Percentiles rank a stretch among this genome's conserved stretches.
These are phyloP conservation scores for Coemansia sp. DNA, from an alignment of 192 early-diverging fungal species.

Conservation along the genomic window DNA sequence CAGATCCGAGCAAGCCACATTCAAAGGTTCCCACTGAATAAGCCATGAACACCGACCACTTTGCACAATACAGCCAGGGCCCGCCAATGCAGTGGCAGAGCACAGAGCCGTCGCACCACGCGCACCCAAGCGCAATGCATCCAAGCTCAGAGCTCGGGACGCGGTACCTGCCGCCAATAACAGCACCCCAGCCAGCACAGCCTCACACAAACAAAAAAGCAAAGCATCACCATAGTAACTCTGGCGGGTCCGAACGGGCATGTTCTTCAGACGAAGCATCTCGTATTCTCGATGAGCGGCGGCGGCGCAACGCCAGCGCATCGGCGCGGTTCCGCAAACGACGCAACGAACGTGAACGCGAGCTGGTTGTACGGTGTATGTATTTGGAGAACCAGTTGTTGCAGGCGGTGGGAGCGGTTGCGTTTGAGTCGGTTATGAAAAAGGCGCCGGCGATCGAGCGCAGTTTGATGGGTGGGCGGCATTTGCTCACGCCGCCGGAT, in stretches of 20 bases:
- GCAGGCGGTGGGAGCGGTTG: conserved; percentile 17
- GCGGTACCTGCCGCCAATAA: background rate
- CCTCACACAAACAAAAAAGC: background rate
- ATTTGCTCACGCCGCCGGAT: background rate
- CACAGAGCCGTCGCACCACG: conserved; percentile 5
- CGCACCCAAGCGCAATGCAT: background rate
- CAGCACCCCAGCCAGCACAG: background rate
- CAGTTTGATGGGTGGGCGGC: conserved; percentile 1
- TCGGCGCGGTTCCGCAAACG: conserved; percentile 67
- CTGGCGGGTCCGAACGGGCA: conserved; percentile 13
- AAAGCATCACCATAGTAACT: conserved; percentile 3
- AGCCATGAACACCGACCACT: conserved; percentile 16
- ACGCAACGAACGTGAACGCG: conserved; percentile 63
- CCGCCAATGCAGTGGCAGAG: conserved; percentile 10
- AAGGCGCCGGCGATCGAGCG: conserved; percentile 31
- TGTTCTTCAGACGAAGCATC: conserved; percentile 33
- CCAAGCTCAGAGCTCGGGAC: background rate
- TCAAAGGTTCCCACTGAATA: background rate
- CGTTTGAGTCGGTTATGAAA: conserved; percentile 37
- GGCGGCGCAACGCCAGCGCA: conserved; percentile 64
- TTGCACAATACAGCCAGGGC: conserved; percentile 2
- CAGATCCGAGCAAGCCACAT: no score
- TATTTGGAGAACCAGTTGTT: conserved; percentile 51
- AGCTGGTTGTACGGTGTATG: conserved; percentile 57
- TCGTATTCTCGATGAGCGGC: conserved; percentile 60